A percentile compares a stretch with the other conserved stretches of the same genome.
These are phyloP conservation scores for Apophysomyces ossiformis DNA, from an alignment of 371 early-diverging fungal genomes.

Conservation along the genomic window DNA sequence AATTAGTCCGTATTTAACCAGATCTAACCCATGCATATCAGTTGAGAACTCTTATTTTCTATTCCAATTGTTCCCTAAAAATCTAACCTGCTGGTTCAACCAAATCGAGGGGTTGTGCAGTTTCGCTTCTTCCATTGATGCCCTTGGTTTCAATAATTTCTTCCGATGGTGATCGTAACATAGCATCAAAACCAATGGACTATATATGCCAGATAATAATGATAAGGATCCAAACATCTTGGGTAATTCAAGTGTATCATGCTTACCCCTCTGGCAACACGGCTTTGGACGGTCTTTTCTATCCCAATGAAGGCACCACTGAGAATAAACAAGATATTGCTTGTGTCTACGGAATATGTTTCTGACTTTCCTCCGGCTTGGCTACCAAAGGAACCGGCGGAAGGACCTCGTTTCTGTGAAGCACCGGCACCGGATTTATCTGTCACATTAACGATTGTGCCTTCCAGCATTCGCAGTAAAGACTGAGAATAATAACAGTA, in stretches of 20 bases:
- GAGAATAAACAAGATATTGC: conserved; percentile 89
- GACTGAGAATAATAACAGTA: conserved; percentile 30
- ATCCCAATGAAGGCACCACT: conserved; percentile 93
- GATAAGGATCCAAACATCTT: not conserved
- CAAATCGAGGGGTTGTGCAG: conserved; percentile 44
- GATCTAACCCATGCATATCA: conserved; percentile 46
- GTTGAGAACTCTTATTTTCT: not conserved
- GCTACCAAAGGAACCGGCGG: conserved; percentile 50
- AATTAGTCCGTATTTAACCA: conserved; percentile 88
- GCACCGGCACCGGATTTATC: conserved; percentile 75
- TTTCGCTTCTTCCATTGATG: conserved; percentile 10
- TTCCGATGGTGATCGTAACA: conserved; percentile 36
- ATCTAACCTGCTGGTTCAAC: conserved; percentile 70
- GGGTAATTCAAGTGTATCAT: not conserved
- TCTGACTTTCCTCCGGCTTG: conserved; percentile 71
- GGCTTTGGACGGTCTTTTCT: conserved; percentile 80
- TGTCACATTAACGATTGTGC: conserved; percentile 83
- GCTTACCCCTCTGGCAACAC: conserved; percentile 75
- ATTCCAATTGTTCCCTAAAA: not conserved
- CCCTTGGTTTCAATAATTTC: conserved; percentile 18
- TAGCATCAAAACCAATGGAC: conserved; percentile 81
- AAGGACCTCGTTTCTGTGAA: conserved; percentile 41
- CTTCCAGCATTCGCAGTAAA: conserved; percentile 87
- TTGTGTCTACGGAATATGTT: conserved; percentile 84
- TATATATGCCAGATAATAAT: conserved; percentile 13